A percentile compares a stretch with the other conserved stretches of the same genome.
These are phyloP conservation scores for Phialocephala subalpina DNA, from an alignment of 2,329 filamentous ascomycete genomes.

Conservation along the genomic window DNA sequence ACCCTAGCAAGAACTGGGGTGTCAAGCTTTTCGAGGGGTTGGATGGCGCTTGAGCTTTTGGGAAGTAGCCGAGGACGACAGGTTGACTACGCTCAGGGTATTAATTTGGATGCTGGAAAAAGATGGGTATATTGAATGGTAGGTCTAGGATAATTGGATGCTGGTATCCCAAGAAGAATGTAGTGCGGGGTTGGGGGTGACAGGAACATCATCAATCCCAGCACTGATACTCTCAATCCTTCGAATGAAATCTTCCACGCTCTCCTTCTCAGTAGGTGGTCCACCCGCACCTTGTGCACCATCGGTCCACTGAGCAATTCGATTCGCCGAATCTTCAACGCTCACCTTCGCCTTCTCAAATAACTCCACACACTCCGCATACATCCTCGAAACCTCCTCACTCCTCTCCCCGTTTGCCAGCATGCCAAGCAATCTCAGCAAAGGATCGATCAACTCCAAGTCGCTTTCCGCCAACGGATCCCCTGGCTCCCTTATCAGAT, in stretches of 20 bases:
- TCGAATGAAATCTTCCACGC: slow-evolving; percentile 31
- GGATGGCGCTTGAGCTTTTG: slow-evolving; percentile 16
- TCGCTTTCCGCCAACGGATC: slow-evolving; percentile 23
- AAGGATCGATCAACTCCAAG: slow-evolving; percentile 29
- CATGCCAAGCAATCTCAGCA: slow-evolving; percentile 25
- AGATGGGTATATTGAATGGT: background rate
- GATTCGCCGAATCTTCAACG: background rate
- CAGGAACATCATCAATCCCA: slow-evolving; percentile 19
- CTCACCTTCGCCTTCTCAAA: slow-evolving; percentile 22
- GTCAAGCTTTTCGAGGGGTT: slow-evolving; percentile 30
- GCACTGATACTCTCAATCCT: slow-evolving; percentile 31
- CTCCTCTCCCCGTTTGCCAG: slow-evolving; percentile 23
- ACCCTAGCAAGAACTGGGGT: slow-evolving; percentile 49
- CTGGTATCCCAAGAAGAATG: background rate
- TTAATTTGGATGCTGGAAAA: background rate
- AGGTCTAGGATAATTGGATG: background rate
- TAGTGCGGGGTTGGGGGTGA: background rate
- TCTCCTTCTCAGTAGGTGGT: slow-evolving; percentile 16
- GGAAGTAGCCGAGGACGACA: background rate
- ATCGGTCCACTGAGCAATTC: background rate
- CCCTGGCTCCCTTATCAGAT: slow-evolving; percentile 25
- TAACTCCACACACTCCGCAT: slow-evolving; percentile 19
- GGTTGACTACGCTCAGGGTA: background rate
- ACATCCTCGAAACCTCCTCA: slow-evolving; percentile 26
- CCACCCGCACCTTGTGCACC: background rate